A percentile compares a stretch with the other conserved stretches of the same genome.
Evolutionary conservation across 208 protist genomes (phyloP).

Genomic region (Naegleria gruberi): DNA sequence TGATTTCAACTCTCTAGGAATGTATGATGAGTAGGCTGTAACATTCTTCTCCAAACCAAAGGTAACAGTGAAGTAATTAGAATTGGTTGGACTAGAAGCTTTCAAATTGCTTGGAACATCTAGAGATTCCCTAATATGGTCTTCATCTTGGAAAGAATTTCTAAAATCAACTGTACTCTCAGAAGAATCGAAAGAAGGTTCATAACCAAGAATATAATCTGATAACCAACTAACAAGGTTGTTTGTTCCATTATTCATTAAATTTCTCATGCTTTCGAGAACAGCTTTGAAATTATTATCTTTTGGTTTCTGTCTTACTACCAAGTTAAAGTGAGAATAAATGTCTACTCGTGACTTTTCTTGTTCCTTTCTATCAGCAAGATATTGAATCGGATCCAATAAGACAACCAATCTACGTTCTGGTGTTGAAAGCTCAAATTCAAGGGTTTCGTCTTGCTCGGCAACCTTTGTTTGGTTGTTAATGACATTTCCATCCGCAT

Average conservation of each 20-base stretch:
- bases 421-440: neutral
- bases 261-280: constrained; percentile 57
- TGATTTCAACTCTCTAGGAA: neutral
- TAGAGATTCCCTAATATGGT: neutral
- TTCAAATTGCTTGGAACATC: neutral
- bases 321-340: constrained; percentile 62
- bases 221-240: neutral
- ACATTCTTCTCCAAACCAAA: neutral
- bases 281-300: constrained; percentile 81
- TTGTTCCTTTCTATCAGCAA: constrained; percentile 13
- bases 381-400: constrained; percentile 4
- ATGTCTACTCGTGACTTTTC: neutral
- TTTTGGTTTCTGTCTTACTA: constrained; percentile 61
- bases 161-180: neutral
- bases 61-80: neutral
- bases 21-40: neutral
- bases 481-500: constrained; percentile 33
- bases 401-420: neutral
- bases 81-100: neutral
- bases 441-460: neutral
- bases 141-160: neutral
- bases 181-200: neutral
- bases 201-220: neutral
- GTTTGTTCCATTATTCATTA: constrained; percentile 53
- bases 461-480: neutral